Evolutionary conservation across 768 basidiomycete genomes (phyloP), one percentile per base, ranked within the genome.

Genomic region (Sarcodon sp.): DNA sequence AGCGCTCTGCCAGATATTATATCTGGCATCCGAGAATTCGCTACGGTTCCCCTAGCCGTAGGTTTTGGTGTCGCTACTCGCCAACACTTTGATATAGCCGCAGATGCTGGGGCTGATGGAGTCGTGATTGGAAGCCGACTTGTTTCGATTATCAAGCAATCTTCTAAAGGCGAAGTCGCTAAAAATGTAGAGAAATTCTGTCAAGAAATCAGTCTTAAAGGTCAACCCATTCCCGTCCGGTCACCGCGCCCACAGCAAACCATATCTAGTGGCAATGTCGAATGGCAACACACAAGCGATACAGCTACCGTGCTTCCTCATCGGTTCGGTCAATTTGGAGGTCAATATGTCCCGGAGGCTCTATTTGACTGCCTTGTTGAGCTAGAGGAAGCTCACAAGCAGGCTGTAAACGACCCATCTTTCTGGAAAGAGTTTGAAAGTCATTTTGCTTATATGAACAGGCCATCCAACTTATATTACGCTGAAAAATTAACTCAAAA

Each of bases 311-410:
- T 71, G 12, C 70, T 98, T 0, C 89, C 93, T 1, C 70, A 80
- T 1, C 76, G 91, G 44, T 99, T 99, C 56, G 96, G 96, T 35
- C 73, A 91, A 51, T 99, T 93, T 59, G 96, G 96, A 33, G 96
- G 96, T 3, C 92, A 96, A 57, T 99, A 92, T 66, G 96, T 97
- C 5, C 92, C 96, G 0, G 96, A 98, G 65, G 81, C 91, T 11
- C 71, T 98, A n/a, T 84, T 93, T 55, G 96, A 93, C 59, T 90
- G 87, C 56, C 71, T 98, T 37, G 69, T 77, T 15, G 93, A 99
- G 68, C 72, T 99, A 33, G 87, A 98, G 64, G 80, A 79, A 47
- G 93, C 88, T 35, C 94, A 98, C 64, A 84, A 86, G 57, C 66
- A 75, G 44, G 96, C 96, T 8, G 73, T 87, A 58, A 76, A 72